These are phyloP conservation scores for Populus davidiana DNA, from an alignment of 345 rosid species.

Conservation along the genomic window DNA sequence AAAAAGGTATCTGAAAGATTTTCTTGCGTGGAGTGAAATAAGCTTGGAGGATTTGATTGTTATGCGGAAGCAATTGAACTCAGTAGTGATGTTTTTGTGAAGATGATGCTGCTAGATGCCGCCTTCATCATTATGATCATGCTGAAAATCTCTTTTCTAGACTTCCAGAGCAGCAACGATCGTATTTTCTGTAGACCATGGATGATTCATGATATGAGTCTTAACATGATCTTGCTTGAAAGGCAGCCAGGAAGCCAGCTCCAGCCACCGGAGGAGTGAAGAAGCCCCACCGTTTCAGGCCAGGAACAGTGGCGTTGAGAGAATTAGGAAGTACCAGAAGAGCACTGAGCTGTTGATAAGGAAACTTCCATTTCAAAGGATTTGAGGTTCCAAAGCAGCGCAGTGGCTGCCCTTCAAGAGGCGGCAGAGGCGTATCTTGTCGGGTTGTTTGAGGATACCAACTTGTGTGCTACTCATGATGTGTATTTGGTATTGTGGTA, in stretches of 20 bases:
- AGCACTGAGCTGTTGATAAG: constrained; percentile 26
- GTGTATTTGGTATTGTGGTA: too few relatives aligned
- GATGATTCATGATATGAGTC: not conserved
- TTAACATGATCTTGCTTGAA: constrained; percentile 19
- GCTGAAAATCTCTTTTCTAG: not conserved
- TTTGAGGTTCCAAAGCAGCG: constrained; percentile 24
- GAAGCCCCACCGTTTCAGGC: constrained; percentile 30
- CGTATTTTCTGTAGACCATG: not conserved
- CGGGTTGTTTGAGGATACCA: constrained; percentile 26
- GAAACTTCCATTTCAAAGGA: constrained; percentile 25
- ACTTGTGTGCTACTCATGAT: constrained; percentile 17
- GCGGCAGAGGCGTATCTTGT: constrained; percentile 26
- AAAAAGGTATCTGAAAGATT: not conserved
- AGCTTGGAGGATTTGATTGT: too few relatives aligned
- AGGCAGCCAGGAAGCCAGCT: constrained; percentile 29
- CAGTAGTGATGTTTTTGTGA: constrained; percentile 6
- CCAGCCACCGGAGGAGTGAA: constrained; percentile 32
- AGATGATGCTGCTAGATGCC: constrained; percentile 5
- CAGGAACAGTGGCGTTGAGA: constrained; percentile 24
- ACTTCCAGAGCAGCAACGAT: not conserved
- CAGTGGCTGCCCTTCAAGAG: constrained; percentile 24
- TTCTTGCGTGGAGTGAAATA: too few relatives aligned
- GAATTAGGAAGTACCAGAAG: constrained; percentile 31
- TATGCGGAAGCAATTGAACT: too few relatives aligned
- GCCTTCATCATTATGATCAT: constrained; percentile 7